phyloP scores from a whole-genome alignment of 2,329 filamentous ascomycete genomes.

The Xylaria digitata region DNA sequence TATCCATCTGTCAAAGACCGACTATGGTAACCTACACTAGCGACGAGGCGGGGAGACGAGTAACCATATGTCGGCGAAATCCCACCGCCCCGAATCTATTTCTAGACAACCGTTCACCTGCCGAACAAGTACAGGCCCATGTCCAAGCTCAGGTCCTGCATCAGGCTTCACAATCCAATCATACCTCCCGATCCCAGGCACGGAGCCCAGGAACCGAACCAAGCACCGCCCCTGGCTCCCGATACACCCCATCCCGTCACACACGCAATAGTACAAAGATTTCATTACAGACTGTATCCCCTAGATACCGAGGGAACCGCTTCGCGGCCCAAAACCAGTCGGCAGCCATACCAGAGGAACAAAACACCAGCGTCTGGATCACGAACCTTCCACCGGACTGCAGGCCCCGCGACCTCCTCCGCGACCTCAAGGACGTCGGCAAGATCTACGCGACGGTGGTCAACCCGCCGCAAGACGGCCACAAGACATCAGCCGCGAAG shows the following conservation, averaged over 20 bases:
- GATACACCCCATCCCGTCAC: neutral
- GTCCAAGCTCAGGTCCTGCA: too few relatives aligned
- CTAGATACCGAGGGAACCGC: neutral
- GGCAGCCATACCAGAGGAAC: neutral
- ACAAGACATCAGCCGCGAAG: slow-evolving; percentile 25
- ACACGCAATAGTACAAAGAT: too few relatives aligned
- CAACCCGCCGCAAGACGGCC: neutral
- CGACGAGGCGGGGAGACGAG: too few relatives aligned
- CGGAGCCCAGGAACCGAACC: neutral
- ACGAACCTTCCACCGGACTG: slow-evolving; percentile 24
- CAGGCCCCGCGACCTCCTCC: slow-evolving; percentile 15
- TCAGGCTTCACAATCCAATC: neutral
- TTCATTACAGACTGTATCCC: neutral
- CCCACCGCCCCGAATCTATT: too few relatives aligned
- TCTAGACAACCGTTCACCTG: too few relatives aligned
- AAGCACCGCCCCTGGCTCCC: neutral
- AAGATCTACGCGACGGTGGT: slow-evolving; percentile 29
- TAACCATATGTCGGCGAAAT: too few relatives aligned
- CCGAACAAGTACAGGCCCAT: too few relatives aligned
- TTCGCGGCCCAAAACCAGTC: neutral
- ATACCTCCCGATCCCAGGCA: neutral
- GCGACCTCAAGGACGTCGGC: slow-evolving; percentile 1
- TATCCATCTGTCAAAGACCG: neutral
- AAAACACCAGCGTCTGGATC: slow-evolving; percentile 30
- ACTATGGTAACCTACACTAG: neutral